Conservation (phyloP, 768 basidiomycete genomes). For the Kwoniella sp. region DNA sequence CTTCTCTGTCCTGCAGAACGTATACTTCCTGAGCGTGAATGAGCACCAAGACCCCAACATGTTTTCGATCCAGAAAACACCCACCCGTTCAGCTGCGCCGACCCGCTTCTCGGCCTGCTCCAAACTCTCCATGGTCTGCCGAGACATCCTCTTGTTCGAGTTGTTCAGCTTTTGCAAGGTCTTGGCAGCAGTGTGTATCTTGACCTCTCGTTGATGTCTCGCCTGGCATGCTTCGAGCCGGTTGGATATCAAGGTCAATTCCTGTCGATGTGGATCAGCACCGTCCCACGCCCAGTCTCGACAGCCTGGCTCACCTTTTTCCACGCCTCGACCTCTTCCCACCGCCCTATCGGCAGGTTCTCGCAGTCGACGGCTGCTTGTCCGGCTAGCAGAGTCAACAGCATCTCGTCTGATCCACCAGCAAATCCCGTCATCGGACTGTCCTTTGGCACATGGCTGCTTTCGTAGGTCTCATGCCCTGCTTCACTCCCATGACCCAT, state of each 20-base stretch:
- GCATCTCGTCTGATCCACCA: conserved; percentile 62
- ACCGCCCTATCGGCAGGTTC: conserved; percentile 68
- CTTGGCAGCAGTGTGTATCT: conserved; percentile 50
- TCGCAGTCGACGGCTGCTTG: conserved; percentile 92
- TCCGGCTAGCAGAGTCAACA: conserved; percentile 83
- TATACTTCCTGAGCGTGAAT: conserved; percentile 44
- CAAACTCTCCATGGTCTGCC: conserved; percentile 49
- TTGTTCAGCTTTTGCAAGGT: conserved; percentile 50
- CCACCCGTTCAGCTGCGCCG: conserved; percentile 49
- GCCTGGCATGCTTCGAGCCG: conserved; percentile 41
- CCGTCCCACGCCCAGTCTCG: background rate
- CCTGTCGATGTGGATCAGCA: conserved; percentile 19
- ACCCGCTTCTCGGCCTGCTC: conserved; percentile 49
- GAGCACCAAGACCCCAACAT: background rate
- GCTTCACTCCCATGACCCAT: no score
- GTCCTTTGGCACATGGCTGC: background rate
- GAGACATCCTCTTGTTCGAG: conserved; percentile 50
- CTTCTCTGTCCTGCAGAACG: conserved; percentile 45
- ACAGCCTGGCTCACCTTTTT: conserved; percentile 58
- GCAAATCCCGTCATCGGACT: conserved; percentile 17
- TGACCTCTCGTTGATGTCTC: conserved; percentile 49
- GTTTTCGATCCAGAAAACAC: background rate
- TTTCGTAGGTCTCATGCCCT: conserved; percentile 1
- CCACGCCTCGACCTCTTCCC: conserved; percentile 66
- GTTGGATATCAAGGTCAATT: conserved; percentile 42